Percentiles rank a stretch among this genome's conserved stretches.
Conservation (phyloP, 768 basidiomycete genomes). For the Scleroderma citrinum region DNA sequence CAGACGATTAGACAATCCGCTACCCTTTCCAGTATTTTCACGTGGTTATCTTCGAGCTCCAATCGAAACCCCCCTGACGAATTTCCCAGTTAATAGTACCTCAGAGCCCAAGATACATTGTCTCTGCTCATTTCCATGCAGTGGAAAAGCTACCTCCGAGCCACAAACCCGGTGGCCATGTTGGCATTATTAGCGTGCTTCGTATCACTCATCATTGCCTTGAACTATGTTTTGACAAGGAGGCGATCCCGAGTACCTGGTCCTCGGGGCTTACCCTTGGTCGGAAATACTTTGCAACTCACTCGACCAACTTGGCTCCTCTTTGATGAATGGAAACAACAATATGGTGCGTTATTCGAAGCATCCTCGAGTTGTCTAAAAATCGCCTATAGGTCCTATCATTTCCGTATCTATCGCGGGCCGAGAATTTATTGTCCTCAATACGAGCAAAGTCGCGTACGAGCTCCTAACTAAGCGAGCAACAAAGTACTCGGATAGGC, state of each 20-base stretch:
- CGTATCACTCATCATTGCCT: too few relatives aligned
- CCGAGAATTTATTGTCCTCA: constrained; percentile 18
- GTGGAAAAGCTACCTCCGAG: too few relatives aligned
- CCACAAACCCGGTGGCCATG: too few relatives aligned
- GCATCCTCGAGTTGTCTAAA: background rate
- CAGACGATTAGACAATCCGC: too few relatives aligned
- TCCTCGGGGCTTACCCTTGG: constrained; percentile 11
- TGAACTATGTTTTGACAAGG: too few relatives aligned
- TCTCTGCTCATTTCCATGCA: too few relatives aligned
- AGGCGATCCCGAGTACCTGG: constrained; percentile 5
- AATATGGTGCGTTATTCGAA: background rate
- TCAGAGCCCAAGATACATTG: too few relatives aligned
- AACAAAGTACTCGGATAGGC: constrained; percentile 27
- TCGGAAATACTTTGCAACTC: constrained; percentile 15
- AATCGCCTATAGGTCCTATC: background rate
- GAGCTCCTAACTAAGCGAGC: constrained; percentile 25
- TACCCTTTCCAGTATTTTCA: too few relatives aligned
- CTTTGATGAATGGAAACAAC: constrained; percentile 1
- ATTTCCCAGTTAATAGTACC: too few relatives aligned
- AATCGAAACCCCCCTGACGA: too few relatives aligned
- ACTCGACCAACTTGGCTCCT: constrained; percentile 10
- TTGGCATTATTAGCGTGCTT: too few relatives aligned
- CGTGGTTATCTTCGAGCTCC: too few relatives aligned
- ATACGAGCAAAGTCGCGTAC: constrained; percentile 15
- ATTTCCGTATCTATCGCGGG: background rate